A percentile compares a stretch with the other conserved stretches of the same genome.
These are phyloP conservation scores for Pisolithus marmoratus DNA, from an alignment of 768 basidiomycete genomes.

Conservation along the genomic window DNA sequence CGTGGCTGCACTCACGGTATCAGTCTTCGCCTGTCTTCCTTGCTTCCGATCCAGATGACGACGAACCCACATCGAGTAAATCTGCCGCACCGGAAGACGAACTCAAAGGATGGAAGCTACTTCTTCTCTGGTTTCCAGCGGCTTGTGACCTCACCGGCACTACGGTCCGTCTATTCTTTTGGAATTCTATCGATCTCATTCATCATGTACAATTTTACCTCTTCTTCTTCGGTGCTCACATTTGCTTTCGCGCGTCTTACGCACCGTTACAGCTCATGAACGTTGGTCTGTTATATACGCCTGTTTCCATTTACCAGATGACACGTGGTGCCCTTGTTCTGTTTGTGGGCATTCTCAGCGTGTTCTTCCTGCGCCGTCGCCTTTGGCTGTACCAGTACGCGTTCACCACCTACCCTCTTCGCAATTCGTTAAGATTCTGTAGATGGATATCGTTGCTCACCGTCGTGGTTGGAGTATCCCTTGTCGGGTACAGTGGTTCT, in stretches of 20 bases:
- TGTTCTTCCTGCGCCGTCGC: slow-evolving; percentile 81
- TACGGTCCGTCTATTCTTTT: slow-evolving; percentile 50
- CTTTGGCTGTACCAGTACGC: slow-evolving; percentile 83
- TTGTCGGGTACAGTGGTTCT: slow-evolving; percentile 88
- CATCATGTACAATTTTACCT: slow-evolving; percentile 3
- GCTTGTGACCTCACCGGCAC: slow-evolving; percentile 87
- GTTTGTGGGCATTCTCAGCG: slow-evolving; percentile 88
- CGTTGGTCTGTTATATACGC: slow-evolving; percentile 90
- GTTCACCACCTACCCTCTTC: slow-evolving; percentile 2
- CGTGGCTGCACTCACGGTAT: slow-evolving; percentile 49
- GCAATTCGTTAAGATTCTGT: slow-evolving; percentile 1
- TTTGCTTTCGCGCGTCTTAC: slow-evolving; percentile 8
- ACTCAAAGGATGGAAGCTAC: slow-evolving; percentile 62
- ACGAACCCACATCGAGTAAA: slow-evolving; percentile 34
- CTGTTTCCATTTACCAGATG: slow-evolving; percentile 98
- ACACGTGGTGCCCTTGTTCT: slow-evolving; percentile 88
- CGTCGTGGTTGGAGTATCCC: slow-evolving; percentile 78
- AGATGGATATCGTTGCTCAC: slow-evolving; percentile 90
- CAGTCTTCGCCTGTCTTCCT: slow-evolving; percentile 48
- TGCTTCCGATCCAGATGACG: slow-evolving; percentile 43
- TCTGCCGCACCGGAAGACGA: slow-evolving; percentile 28
- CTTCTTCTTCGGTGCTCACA: slow-evolving; percentile 12
- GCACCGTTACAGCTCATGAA: slow-evolving; percentile 68
- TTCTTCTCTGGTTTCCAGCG: slow-evolving; percentile 86
- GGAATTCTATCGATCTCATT: slow-evolving; percentile 5